These are phyloP conservation scores for Fusarium coffeatum DNA, from an alignment of 2,329 filamentous ascomycete species.

Conservation along the genomic window DNA sequence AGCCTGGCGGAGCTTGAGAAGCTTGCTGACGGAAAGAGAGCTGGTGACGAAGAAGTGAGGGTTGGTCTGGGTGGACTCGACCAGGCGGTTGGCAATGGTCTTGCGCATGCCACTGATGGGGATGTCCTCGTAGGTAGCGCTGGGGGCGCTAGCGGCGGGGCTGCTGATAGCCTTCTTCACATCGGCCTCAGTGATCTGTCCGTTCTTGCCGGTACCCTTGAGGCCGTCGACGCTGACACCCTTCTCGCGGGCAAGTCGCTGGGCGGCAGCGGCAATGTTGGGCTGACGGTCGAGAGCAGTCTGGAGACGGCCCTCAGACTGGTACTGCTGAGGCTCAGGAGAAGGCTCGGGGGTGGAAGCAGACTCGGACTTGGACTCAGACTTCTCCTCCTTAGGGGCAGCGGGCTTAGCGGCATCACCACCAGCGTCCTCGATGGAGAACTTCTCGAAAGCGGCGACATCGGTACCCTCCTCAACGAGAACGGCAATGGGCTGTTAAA, in stretches of 20 bases:
- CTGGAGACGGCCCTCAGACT: constrained; percentile 81
- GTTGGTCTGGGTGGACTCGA: constrained; percentile 89
- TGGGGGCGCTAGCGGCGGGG: constrained; percentile 64
- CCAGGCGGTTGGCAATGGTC: constrained; percentile 92
- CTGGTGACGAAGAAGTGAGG: constrained; percentile 98
- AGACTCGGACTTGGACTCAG: constrained; percentile 69
- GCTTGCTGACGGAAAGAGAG: constrained; percentile 90
- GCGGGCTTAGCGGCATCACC: constrained; percentile 74
- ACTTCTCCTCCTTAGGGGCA: constrained; percentile 74
- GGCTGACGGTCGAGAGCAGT: constrained; percentile 85
- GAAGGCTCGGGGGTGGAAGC: constrained; percentile 58
- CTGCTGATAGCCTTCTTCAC: constrained; percentile 84
- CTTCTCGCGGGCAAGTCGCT: constrained; percentile 86
- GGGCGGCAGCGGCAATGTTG: constrained; percentile 76
- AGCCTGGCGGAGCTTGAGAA: constrained; percentile 93
- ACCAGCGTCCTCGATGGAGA: constrained; percentile 89
- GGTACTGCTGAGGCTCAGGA: constrained; percentile 75
- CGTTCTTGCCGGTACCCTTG: constrained; percentile 88
- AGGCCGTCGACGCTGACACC: constrained; percentile 80
- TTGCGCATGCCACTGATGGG: constrained; percentile 95
- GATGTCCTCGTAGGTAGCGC: constrained; percentile 82
- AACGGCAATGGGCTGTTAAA: constrained; percentile 87
- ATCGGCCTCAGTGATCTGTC: constrained; percentile 91
- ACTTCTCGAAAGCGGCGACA: constrained; percentile 87
- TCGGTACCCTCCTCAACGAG: constrained; percentile 93